These are phyloP conservation scores for Colletotrichum phormii DNA, from an alignment of 2,329 filamentous ascomycete species.

Conservation along the genomic window DNA sequence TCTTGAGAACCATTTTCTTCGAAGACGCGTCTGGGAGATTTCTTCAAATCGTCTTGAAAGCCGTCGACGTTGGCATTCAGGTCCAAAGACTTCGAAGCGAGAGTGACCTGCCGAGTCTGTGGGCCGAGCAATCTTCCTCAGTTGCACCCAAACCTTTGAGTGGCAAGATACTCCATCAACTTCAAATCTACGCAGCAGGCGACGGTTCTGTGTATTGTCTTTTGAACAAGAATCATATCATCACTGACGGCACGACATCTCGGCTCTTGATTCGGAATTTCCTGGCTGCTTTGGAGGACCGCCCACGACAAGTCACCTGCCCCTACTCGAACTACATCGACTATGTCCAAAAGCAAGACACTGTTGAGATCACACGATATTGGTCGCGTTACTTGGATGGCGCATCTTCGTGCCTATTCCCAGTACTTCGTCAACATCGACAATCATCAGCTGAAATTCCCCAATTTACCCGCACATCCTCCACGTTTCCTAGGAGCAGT, in stretches of 20 bases:
- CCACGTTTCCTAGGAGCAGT: not conserved
- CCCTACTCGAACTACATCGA: constrained; percentile 19
- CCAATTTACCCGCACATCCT: constrained; percentile 4
- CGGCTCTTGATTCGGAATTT: constrained; percentile 12
- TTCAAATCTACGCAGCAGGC: not conserved
- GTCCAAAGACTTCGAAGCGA: not conserved
- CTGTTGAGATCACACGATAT: not conserved
- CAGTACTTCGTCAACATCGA: not conserved
- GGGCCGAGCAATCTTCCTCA: not conserved
- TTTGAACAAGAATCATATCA: constrained; percentile 20
- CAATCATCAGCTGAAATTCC: not conserved
- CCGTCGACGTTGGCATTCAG: not conserved
- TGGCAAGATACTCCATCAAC: not conserved
- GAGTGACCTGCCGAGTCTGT: not conserved
- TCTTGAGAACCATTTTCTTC: constrained; percentile 12
- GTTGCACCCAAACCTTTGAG: not conserved
- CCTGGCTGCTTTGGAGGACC: not conserved
- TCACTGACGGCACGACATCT: constrained; percentile 25
- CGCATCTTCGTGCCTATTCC: not conserved
- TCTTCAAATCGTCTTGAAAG: constrained; percentile 1
- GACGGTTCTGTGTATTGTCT: constrained; percentile 15
- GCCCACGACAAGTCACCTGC: not conserved
- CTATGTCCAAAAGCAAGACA: constrained; percentile 8
- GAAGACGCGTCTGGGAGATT: not conserved
- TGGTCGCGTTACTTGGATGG: constrained; percentile 13